Evolutionary conservation across 2,329 filamentous ascomycete species (phyloP), one percentile per base, ranked within the genome.

Genomic region (Zasmidium citrigriseum): DNA sequence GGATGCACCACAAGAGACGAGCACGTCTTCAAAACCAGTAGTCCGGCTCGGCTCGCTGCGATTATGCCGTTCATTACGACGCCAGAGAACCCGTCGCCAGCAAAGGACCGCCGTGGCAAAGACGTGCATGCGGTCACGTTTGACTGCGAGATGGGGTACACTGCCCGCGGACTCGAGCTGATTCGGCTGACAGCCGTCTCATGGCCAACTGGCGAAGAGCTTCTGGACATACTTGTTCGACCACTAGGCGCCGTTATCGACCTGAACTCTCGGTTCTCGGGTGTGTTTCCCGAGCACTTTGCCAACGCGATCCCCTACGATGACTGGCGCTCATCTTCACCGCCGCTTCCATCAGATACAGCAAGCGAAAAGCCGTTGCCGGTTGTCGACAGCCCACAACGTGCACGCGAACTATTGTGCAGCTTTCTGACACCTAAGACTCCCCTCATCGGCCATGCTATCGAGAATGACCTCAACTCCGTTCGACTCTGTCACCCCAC

Each of bases 121-220:
- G 25, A 66, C 62, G 62, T 68, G 1, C 83, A 84, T 34, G 90
- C 89, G 2, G 86, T 98, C 11, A 89, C 87, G 63, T 93, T 99
- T 68, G 95, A 99, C 73, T 98, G 95, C 69, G 95, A 99, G 72
- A 99, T 99, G 95, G 91, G 90, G 3, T 98, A 96, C 71, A 99
- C 96, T 0, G 90, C 90, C 0, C 76, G 89, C 51, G 95, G 96
- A 0, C 78, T 98, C 64, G 95, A 99, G 73, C 82, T 99, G 18
- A 88, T 98, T 57, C 90, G 95, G 9, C 76, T 99, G 2, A 98
- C 95, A 0, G 93, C 90, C 4, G 88, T 93, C 2, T 86, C 88
- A 10, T 99, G 95, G 93, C 93, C 93, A 0, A 79, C 82, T 9
- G 89, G 90, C 20, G 83, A 87, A 53, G 82, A 83, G 53, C 75